Evolutionary conservation across 1,284 basidiomycete genomes (phyloP), one percentile per base, ranked within the genome.

Genomic region (Apiotrichum laibachii): DNA sequence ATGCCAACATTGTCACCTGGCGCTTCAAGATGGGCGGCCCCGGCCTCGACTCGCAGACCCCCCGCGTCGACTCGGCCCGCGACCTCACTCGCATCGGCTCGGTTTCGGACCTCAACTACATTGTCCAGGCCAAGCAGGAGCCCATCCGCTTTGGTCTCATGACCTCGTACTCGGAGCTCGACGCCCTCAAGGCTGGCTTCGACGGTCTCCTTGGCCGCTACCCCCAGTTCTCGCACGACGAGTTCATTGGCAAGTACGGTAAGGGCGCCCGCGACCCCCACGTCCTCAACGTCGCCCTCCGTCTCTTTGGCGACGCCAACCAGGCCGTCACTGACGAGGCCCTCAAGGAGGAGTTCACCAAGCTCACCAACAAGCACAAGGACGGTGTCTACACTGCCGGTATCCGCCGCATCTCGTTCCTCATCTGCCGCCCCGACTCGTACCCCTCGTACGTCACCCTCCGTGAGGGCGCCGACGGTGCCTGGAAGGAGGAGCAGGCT

Each of bases 371-470:
- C 79, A 80, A 85, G 57, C 84, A 87, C 67, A 82, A 82, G 48
- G 79, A 81, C 53, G 81, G 86, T 57, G 83, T 99, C 55, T 75
- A 75, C 55, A 83, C 81, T 55, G 89, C 88, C 57, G 92, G 93
- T 60, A 87, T 99, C 60, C 90, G 95, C 61, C 89, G 96, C 69
- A 84, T 96, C 59, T 94, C 95, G 2, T 86, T 95, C 76, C 82
- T 98, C 65, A 87, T 99, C 69, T 98, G 94, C 81, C 87, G 91
- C 63, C 87, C 85, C 57, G 89, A 90, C 59, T 85, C 89, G 74
- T 99, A 99, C 79, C 96, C 96, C 10, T 86, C 89, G 72, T 99
- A 95, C 82, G 91, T 88, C 81, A 99, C 96, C 49, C 81, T 98
- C 48, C 89, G 96, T 62, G 72, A 73, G 42, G 82, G 84, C 70